These are phyloP conservation scores for Boletus vermiculosoides DNA, from an alignment of 768 basidiomycete species.

Conservation along the genomic window DNA sequence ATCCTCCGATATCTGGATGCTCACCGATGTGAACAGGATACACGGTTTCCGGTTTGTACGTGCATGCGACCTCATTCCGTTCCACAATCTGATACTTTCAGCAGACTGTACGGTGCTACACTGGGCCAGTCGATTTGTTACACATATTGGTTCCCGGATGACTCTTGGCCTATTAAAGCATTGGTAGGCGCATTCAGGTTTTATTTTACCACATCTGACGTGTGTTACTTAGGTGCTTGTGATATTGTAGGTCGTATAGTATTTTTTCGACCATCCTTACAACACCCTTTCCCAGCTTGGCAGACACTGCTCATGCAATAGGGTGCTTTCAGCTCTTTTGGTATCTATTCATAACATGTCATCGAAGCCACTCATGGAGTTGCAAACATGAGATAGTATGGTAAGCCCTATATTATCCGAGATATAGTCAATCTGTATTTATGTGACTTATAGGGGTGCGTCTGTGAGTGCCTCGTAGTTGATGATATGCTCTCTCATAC, in stretches of 20 bases:
- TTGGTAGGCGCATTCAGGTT: background rate
- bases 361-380: background rate
- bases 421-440: background rate
- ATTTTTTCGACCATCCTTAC: background rate
- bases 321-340: background rate
- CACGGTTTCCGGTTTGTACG: no score
- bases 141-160: constrained; percentile 8
- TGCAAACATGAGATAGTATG: background rate
- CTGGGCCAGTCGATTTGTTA: background rate
- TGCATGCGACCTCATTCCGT: no score
- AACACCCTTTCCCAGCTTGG: background rate
- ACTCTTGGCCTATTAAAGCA: background rate
- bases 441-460: constrained; percentile 3
- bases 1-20: no score
- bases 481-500: background rate
- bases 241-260: background rate
- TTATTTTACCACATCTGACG: background rate
- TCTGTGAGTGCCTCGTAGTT: background rate
- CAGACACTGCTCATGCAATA: constrained; percentile 6
- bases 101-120: constrained; percentile 15
- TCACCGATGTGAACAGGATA: no score
- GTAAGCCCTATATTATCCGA: background rate
- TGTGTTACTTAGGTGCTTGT: constrained; percentile 1
- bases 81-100: background rate
- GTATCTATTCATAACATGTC: constrained; percentile 2